These are phyloP conservation scores for Annulohypoxylon nitens DNA, from an alignment of 495 filamentous ascomycete genomes.

Conservation along the genomic window DNA sequence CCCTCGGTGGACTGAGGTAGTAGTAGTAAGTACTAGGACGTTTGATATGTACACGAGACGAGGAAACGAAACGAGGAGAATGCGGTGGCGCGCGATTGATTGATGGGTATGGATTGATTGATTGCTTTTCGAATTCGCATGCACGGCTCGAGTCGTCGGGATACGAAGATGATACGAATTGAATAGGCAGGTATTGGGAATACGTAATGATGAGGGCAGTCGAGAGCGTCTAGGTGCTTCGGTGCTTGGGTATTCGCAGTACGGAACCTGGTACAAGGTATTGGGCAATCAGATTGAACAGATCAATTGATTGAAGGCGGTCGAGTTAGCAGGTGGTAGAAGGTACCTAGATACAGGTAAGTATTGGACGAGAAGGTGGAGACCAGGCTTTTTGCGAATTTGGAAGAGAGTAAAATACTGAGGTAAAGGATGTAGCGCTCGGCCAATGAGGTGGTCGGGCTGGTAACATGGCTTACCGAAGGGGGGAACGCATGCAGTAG, in stretches of 20 bases:
- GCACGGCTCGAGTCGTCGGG: constrained; percentile 1
- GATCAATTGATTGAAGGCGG: constrained; percentile 4
- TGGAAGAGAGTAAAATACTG: constrained; percentile 35
- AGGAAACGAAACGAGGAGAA: constrained; percentile 4
- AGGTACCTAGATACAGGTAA: background rate
- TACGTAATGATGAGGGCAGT: constrained; percentile 15
- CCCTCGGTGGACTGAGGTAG: constrained; percentile 26
- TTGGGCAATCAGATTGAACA: constrained; percentile 28
- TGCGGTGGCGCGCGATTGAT: constrained; percentile 21
- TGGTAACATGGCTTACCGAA: constrained; percentile 45
- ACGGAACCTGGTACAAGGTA: constrained; percentile 25
- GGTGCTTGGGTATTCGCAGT: constrained; percentile 4
- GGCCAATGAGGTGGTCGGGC: constrained; percentile 27
- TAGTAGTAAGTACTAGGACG: constrained; percentile 15
- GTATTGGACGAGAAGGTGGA: constrained; percentile 31
- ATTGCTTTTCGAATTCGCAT: constrained; percentile 20
- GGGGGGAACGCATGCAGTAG: constrained; percentile 44
- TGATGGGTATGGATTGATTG: constrained; percentile 13
- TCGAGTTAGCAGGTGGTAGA: constrained; percentile 12
- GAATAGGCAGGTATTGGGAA: background rate
- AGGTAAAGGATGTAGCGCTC: constrained; percentile 33
- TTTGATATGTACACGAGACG: background rate
- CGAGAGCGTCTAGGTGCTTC: constrained; percentile 3
- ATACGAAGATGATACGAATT: background rate
- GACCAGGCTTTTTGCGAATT: constrained; percentile 25